phyloP scores from a whole-genome alignment of 2,329 filamentous ascomycete species.

The Stemphylium beticola region DNA sequence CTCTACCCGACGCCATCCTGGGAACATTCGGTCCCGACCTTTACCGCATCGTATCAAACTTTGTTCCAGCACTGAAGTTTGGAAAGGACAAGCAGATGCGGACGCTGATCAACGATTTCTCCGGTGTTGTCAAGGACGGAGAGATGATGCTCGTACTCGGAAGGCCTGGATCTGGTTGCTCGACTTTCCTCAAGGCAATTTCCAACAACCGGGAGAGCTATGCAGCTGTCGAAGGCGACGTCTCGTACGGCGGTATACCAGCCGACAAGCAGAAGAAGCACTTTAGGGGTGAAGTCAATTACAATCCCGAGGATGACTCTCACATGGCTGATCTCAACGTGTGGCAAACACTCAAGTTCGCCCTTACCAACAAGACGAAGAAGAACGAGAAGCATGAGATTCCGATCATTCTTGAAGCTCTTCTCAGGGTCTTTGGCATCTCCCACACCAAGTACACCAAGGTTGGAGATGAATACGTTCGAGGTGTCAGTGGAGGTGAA shows the following conservation, averaged over 20 bases:
- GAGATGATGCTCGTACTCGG: slow-evolving; percentile 78
- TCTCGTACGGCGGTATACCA: slow-evolving; percentile 74
- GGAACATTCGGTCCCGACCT: slow-evolving; percentile 83
- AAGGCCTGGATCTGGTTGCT: slow-evolving; percentile 75
- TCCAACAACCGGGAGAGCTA: slow-evolving; percentile 72
- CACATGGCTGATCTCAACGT: slow-evolving; percentile 78
- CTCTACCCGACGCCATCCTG: slow-evolving; percentile 74
- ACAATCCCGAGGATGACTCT: slow-evolving; percentile 77
- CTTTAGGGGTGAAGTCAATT: slow-evolving; percentile 78
- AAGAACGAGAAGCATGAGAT: slow-evolving; percentile 69
- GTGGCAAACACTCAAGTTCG: slow-evolving; percentile 78
- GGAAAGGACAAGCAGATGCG: slow-evolving; percentile 58
- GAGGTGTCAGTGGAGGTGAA: slow-evolving; percentile 81
- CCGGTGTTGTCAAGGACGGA: slow-evolving; percentile 68
- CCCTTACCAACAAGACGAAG: slow-evolving; percentile 75
- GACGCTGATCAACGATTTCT: slow-evolving; percentile 70
- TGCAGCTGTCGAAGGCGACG: slow-evolving; percentile 70
- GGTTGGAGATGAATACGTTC: slow-evolving; percentile 75
- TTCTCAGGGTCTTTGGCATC: slow-evolving; percentile 81
- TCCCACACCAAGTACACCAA: slow-evolving; percentile 75
- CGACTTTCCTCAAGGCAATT: slow-evolving; percentile 77
- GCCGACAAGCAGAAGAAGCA: slow-evolving; percentile 70
- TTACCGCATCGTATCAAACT: slow-evolving; percentile 66
- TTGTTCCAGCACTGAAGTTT: slow-evolving; percentile 59
- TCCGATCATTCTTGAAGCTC: slow-evolving; percentile 70